phyloP scores from a whole-genome alignment of 1,139 yeast species.

The Geotrichum siamense region DNA sequence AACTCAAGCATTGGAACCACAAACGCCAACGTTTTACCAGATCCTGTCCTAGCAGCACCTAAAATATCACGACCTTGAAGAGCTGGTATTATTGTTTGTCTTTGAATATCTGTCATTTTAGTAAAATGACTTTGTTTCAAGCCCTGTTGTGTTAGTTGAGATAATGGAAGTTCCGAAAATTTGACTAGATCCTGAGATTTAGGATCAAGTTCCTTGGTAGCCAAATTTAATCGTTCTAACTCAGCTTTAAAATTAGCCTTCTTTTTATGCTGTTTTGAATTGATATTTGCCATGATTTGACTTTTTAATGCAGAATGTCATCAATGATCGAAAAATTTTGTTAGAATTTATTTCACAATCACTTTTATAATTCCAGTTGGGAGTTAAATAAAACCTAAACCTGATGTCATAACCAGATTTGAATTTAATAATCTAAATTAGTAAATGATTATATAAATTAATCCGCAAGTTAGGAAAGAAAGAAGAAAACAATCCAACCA shows the following conservation, averaged over 20 bases:
- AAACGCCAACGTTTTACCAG: conserved; percentile 93
- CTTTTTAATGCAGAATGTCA: no score
- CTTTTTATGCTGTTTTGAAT: neutral
- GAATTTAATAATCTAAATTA: no score
- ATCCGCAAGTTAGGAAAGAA: no score
- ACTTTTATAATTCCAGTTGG: neutral
- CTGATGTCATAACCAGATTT: no score
- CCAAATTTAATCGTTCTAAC: neutral
- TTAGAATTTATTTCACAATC: no score
- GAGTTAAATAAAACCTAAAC: neutral
- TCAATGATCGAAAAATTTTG: no score
- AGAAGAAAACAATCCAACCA: no score
- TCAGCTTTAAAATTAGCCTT: neutral
- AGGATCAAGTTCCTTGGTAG: neutral
- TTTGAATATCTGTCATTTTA: conserved; percentile 79
- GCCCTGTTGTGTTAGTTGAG: conserved; percentile 61
- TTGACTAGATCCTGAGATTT: neutral
- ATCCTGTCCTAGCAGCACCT: conserved; percentile 94
- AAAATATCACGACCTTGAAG: conserved; percentile 76
- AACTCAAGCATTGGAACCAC: conserved; percentile 76
- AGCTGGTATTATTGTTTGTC: conserved; percentile 67
- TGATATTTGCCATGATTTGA: neutral
- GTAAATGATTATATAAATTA: no score
- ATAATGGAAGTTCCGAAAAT: conserved; percentile 62
- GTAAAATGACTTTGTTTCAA: conserved; percentile 59